A percentile compares a stretch with the other conserved stretches of the same genome.
phyloP scores from a whole-genome alignment of 139 green algal genomes.

The Picochlorum costavermella region DNA sequence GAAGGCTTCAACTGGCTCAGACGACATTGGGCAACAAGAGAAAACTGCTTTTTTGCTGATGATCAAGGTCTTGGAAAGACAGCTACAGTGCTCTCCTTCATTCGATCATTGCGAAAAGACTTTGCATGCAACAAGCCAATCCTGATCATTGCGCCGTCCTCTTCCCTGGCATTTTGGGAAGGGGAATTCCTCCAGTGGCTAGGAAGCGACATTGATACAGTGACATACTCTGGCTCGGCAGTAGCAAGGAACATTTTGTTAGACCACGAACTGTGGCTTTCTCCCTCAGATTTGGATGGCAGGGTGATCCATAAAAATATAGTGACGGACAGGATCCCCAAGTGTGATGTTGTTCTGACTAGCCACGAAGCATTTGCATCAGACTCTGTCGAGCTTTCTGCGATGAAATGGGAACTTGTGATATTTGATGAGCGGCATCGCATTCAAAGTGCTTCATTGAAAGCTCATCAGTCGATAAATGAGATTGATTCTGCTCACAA shows the following conservation, averaged over 20 bases:
- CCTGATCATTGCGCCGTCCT: slow-evolving; percentile 52
- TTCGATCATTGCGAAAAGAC: slow-evolving; percentile 44
- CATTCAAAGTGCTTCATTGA: slow-evolving; percentile 20
- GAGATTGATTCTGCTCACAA: slow-evolving; percentile 31
- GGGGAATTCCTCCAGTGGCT: slow-evolving; percentile 35
- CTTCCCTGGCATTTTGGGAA: slow-evolving; percentile 57
- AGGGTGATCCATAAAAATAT: slow-evolving; percentile 9
- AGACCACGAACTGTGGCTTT: slow-evolving; percentile 75
- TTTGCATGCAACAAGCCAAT: slow-evolving; percentile 39
- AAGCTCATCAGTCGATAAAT: slow-evolving; percentile 29
- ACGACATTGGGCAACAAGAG: slow-evolving; percentile 38
- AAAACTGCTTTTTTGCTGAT: slow-evolving; percentile 55
- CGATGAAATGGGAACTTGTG: slow-evolving; percentile 52
- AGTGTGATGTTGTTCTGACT: slow-evolving; percentile 64
- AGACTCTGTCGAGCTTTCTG: slow-evolving; percentile 39
- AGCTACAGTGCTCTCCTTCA: slow-evolving; percentile 49
- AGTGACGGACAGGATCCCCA: slow-evolving; percentile 33
- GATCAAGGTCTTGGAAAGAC: slow-evolving; percentile 69
- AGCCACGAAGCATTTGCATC: slow-evolving; percentile 50
- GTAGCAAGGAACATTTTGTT: slow-evolving; percentile 44
- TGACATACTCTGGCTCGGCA: slow-evolving; percentile 47
- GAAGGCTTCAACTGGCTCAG: slow-evolving; percentile 59
- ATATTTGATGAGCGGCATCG: slow-evolving; percentile 64
- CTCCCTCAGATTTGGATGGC: slow-evolving; percentile 49
- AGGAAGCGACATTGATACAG: slow-evolving; percentile 27